Conservation (phyloP, 345 rosid genomes). For the Gossypium anomalum region DNA sequence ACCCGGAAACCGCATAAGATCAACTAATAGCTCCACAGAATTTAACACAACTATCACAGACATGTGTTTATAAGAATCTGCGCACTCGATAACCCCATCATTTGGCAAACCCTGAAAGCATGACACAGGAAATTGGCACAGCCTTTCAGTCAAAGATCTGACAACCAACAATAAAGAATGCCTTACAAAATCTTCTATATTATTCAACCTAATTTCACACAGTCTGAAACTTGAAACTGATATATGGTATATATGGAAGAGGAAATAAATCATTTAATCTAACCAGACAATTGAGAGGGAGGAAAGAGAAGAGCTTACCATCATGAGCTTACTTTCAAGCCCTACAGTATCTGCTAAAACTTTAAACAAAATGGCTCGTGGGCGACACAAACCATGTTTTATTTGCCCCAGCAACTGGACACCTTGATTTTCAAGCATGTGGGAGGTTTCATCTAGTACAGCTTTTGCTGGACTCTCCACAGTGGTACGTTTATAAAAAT, state of each 20-base stretch:
- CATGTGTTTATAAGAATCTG: slow-evolving; percentile 76
- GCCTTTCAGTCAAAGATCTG: slow-evolving; percentile 13
- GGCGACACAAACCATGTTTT: slow-evolving; percentile 84
- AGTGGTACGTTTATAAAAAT: slow-evolving; percentile 73
- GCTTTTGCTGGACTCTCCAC: slow-evolving; percentile 79
- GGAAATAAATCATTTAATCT: slow-evolving; percentile 5
- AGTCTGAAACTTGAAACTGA: slow-evolving; percentile 3
- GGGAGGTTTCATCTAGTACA: slow-evolving; percentile 22
- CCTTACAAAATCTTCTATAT: neutral
- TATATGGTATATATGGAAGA: neutral
- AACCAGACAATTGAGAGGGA: neutral
- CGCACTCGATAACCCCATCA: slow-evolving; percentile 77
- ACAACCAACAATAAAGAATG: neutral
- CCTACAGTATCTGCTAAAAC: slow-evolving; percentile 94
- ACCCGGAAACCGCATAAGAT: slow-evolving; percentile 98
- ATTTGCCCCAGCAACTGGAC: slow-evolving; percentile 93
- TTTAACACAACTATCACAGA: slow-evolving; percentile 85
- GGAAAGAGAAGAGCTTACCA: slow-evolving; percentile 53
- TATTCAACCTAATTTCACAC: neutral
- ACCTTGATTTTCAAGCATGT: slow-evolving; percentile 58
- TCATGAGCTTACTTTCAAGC: slow-evolving; percentile 83
- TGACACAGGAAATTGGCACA: neutral
- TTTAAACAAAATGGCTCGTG: slow-evolving; percentile 91
- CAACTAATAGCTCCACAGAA: slow-evolving; percentile 85
- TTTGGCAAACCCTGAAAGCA: slow-evolving; percentile 76